Evolutionary conservation across 2,329 filamentous ascomycete genomes (phyloP).

Genomic region (Talaromyces sp.): DNA sequence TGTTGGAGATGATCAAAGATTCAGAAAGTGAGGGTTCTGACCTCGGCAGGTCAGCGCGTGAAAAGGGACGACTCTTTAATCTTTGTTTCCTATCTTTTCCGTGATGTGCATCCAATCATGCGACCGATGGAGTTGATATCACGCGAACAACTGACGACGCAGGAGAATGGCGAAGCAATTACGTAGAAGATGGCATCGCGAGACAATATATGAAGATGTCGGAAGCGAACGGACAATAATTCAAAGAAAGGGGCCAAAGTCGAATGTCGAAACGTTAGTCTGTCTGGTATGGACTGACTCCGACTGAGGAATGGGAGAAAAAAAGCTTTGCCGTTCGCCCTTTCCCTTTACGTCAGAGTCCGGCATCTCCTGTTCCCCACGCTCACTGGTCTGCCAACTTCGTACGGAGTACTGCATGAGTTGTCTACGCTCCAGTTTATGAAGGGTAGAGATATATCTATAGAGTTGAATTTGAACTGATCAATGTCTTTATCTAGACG

Average conservation of each 20-base stretch:
- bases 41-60: slow-evolving; percentile 16
- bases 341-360: slow-evolving; percentile 15
- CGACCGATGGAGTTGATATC: slow-evolving; percentile 5
- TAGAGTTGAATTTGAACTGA: not conserved
- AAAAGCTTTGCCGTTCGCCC: slow-evolving; percentile 14
- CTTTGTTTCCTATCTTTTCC: slow-evolving; percentile 18
- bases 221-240: slow-evolving; percentile 1
- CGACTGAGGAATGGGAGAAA: not conserved
- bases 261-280: slow-evolving; percentile 11
- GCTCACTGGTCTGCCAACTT: not conserved
- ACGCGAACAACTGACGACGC: slow-evolving; percentile 1
- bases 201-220: not conserved
- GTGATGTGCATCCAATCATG: slow-evolving; percentile 12
- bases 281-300: not conserved
- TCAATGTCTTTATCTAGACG: not conserved
- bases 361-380: slow-evolving; percentile 5
- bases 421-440: not conserved
- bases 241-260: slow-evolving; percentile 11
- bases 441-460: not conserved
- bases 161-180: not conserved
- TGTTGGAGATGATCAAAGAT: slow-evolving; percentile 3
- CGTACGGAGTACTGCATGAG: not conserved
- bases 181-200: not conserved
- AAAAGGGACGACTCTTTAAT: slow-evolving; percentile 1
- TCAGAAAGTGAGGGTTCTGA: not conserved